Conservation (phyloP, 2,329 filamentous ascomycete species). For the Fusarium chaquense region DNA sequence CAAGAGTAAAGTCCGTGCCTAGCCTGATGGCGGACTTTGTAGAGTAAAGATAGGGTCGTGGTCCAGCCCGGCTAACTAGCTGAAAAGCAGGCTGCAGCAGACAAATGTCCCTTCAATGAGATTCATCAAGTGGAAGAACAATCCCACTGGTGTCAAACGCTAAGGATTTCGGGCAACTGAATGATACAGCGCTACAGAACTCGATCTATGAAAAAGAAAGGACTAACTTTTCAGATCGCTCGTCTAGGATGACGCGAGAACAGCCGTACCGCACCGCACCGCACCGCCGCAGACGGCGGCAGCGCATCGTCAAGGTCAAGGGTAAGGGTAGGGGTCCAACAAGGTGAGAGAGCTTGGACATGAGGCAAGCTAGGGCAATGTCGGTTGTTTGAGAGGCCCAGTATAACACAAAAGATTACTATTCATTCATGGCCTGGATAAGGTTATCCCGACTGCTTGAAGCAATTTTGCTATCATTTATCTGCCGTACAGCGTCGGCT, state of each 20-base stretch:
- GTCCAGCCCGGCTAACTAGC: slow-evolving; percentile 25
- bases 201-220: slow-evolving; percentile 36
- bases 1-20: slow-evolving; percentile 32
- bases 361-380: slow-evolving; percentile 15
- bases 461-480: neutral
- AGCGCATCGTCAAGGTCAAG: slow-evolving; percentile 12
- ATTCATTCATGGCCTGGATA: slow-evolving; percentile 6
- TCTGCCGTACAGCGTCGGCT: slow-evolving; percentile 23
- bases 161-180: slow-evolving; percentile 26
- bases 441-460: slow-evolving; percentile 12
- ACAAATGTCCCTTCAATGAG: slow-evolving; percentile 29
- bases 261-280: slow-evolving; percentile 3
- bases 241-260: slow-evolving; percentile 33
- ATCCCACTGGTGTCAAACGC: slow-evolving; percentile 23
- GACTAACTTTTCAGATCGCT: slow-evolving; percentile 30
- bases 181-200: slow-evolving; percentile 3
- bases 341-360: slow-evolving; percentile 7
- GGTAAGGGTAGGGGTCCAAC: slow-evolving; percentile 21
- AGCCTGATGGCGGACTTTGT: slow-evolving; percentile 27
- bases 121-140: slow-evolving; percentile 27
- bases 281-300: slow-evolving; percentile 13
- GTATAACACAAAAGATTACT: slow-evolving; percentile 16
- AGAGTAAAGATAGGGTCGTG: slow-evolving; percentile 30
- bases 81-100: slow-evolving; percentile 21
- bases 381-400: slow-evolving; percentile 17